Conservation (phyloP, 2,329 filamentous ascomycete genomes). For the Pseudocercospora vitis region DNA sequence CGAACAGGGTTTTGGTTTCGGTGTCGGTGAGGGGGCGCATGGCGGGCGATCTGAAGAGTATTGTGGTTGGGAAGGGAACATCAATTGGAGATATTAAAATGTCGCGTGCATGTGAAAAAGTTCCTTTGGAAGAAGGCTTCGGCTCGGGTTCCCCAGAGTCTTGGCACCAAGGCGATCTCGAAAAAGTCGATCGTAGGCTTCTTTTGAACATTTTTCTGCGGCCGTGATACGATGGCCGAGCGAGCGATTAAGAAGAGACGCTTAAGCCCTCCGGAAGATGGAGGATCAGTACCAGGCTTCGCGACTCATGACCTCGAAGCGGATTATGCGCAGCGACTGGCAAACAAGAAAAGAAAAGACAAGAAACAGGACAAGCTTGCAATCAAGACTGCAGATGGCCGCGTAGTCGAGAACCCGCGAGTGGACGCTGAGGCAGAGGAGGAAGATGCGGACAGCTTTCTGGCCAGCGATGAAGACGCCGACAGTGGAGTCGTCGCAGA, state of each 20-base stretch:
- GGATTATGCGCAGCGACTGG: constrained; percentile 77
- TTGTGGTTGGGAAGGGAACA: constrained; percentile 1
- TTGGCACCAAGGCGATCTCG: background rate
- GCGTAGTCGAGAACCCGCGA: constrained; percentile 54
- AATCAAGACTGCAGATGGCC: constrained; percentile 81
- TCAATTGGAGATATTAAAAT: too few relatives aligned
- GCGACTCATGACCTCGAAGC: constrained; percentile 88
- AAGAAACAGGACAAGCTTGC: constrained; percentile 75
- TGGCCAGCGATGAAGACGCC: constrained; percentile 54
- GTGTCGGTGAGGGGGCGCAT: constrained; percentile 82
- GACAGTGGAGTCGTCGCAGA: constrained; percentile 51
- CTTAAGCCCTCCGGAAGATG: constrained; percentile 49
- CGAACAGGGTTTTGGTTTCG: constrained; percentile 79
- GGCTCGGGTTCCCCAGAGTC: constrained; percentile 2
- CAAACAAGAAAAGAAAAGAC: constrained; percentile 66
- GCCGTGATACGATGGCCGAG: constrained; percentile 45
- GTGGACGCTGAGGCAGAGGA: constrained; percentile 47
- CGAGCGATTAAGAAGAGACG: constrained; percentile 52
- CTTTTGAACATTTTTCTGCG: background rate
- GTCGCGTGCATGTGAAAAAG: constrained; percentile 2
- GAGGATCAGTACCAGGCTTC: constrained; percentile 31
- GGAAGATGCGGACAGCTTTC: constrained; percentile 64
- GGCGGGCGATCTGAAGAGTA: constrained; percentile 33
- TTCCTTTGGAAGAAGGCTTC: background rate
- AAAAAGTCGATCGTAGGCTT: constrained; percentile 6